Base-by-base conservation (phyloP, 2,329 filamentous ascomycete genomes). In the Ambrosiella xylebori region DNA sequence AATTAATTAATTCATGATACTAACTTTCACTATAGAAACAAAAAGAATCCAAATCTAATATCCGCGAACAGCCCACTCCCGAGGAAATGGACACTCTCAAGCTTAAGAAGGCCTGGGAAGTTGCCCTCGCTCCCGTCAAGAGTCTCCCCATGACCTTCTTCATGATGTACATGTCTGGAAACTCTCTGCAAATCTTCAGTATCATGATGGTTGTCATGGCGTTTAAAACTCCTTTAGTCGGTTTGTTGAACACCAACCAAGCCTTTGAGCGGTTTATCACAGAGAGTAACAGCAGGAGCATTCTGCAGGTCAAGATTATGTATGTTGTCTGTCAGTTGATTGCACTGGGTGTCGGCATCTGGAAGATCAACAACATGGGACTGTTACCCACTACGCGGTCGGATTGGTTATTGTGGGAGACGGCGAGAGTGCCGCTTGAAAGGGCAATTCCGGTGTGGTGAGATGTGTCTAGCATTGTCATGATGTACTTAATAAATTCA, bases 161-260 rank as follows among this genome's bases (percentile, higher is more conserved):
- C 69, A 96, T 96, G 84, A 97, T 97, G 89, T 98, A 98, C 78
- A 98, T 98, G 93, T 94, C 91, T 38, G 93, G 93, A 66, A 98
- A 97, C 74, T 89, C 88, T 61, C 80, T 98, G 52, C 93, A 98
- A 70, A 97, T 98, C 64, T 98, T 98, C 76, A 94, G 86, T 71
- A 97, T 98, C 72, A 97, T 97, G 88, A 98, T 97, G 90, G 91
- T 97, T 15, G 90, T 91, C 66, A 97, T 96, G 86, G 84, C 95
- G 51, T 98, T 98, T 78, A 97, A 97, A 76, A 94, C 87, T 64
- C 93, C 93, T 8, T 78, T 98, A 61, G 81, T 88, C 70, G 93
- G 90, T 39, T 74, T 97, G 51, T 72, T 95, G 61, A 81, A 76
- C 64, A 91, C 91, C 53, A 89, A 93, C 67, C 80, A 84, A 66